Percentiles rank a stretch among this genome's conserved stretches.
phyloP scores from a whole-genome alignment of 768 basidiomycete genomes.

The Imleria badia region DNA sequence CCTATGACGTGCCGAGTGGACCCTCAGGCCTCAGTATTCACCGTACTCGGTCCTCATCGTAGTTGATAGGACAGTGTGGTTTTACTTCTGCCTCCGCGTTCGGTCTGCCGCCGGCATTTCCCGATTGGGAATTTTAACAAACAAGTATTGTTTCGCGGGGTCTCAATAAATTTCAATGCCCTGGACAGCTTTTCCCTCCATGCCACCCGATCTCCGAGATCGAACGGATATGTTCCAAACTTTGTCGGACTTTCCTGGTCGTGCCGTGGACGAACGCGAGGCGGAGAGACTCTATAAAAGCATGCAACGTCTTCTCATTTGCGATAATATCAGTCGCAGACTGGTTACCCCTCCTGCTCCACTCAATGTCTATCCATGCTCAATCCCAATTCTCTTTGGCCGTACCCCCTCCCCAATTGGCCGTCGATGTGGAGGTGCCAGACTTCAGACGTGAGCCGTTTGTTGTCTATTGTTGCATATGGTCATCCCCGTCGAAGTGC shows the following conservation, averaged over 20 bases:
- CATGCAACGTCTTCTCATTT: not conserved
- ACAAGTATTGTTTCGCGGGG: too few species aligned
- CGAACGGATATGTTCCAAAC: too few species aligned
- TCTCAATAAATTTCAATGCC: too few species aligned
- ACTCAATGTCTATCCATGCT: not conserved
- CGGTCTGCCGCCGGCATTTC: not conserved
- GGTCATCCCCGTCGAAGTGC: not conserved
- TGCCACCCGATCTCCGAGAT: constrained; percentile 1
- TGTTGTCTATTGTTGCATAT: not conserved
- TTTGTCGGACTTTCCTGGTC: too few species aligned
- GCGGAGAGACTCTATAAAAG: not conserved
- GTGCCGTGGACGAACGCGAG: too few species aligned
- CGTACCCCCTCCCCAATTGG: not conserved
- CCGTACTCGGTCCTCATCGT: too few species aligned
- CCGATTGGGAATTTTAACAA: not conserved
- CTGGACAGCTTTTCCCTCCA: not conserved
- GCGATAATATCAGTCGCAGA: not conserved
- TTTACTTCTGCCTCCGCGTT: too few species aligned
- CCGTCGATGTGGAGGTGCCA: not conserved
- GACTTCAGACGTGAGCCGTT: not conserved
- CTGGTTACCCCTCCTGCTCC: too few species aligned
- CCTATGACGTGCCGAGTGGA: too few species aligned
- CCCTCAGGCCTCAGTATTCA: too few species aligned
- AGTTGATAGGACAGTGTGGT: too few species aligned
- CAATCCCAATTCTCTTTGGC: not conserved